A percentile compares a stretch with the other conserved stretches of the same genome.
phyloP scores from a whole-genome alignment of 345 rosid genomes.

The Populus euphratica region DNA sequence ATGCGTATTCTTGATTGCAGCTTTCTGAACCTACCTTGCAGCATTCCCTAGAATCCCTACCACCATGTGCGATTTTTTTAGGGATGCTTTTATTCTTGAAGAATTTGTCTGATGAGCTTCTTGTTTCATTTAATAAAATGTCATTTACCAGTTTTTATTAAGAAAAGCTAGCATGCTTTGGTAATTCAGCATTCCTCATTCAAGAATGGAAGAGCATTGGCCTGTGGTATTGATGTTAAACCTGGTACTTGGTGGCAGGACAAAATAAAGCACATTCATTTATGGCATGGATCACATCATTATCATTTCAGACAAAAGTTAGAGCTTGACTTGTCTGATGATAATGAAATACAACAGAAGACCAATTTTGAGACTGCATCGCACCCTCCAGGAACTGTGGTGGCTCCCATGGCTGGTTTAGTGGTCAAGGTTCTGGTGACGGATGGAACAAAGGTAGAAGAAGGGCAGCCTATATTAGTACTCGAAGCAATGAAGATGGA shows the following conservation, averaged over 20 bases:
- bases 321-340: constrained; percentile 52
- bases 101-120: not conserved
- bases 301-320: constrained; percentile 63
- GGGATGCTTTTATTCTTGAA: constrained; percentile 3
- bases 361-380: constrained; percentile 45
- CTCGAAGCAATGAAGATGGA: constrained; percentile 99
- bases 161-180: not conserved
- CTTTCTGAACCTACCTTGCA: not conserved
- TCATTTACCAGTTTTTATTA: not conserved
- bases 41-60: not conserved
- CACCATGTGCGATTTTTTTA: not conserved
- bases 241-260: constrained; percentile 46
- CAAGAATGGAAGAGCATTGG: not conserved
- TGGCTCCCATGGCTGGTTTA: constrained; percentile 94
- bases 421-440: constrained; percentile 78
- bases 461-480: constrained; percentile 75
- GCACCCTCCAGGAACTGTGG: constrained; percentile 62
- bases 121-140: not conserved
- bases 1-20: not conserved
- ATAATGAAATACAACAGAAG: constrained; percentile 53
- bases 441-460: constrained; percentile 66
- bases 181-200: not conserved
- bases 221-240: constrained; percentile 13
- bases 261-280: constrained; percentile 55
- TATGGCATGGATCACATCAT: constrained; percentile 68